Conservation (phyloP, 164 flowering plant species). For the Macadamia tetraphylla region DNA sequence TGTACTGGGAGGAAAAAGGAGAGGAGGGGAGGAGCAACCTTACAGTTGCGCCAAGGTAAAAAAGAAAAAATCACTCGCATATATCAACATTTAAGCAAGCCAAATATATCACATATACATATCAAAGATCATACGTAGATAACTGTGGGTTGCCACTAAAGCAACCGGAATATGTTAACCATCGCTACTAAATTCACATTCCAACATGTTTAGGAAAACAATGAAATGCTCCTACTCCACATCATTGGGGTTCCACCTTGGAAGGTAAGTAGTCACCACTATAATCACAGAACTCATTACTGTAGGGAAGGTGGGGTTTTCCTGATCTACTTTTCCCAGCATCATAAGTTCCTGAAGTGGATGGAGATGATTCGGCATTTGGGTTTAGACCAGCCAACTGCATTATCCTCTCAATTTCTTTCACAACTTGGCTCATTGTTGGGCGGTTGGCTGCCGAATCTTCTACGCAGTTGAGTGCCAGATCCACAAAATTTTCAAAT, state of each 20-base stretch:
- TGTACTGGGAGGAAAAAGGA: too few relatives aligned
- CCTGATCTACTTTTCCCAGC: conserved; percentile 16
- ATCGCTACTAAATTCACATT: too few relatives aligned
- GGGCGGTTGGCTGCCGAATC: conserved; percentile 48
- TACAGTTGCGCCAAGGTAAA: too few relatives aligned
- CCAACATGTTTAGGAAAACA: too few relatives aligned
- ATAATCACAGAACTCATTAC: conserved; percentile 27
- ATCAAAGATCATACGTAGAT: too few relatives aligned
- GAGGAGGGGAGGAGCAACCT: too few relatives aligned
- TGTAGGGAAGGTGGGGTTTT: conserved; percentile 31
- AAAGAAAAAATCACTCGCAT: too few relatives aligned
- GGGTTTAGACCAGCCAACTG: conserved; percentile 35
- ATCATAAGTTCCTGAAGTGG: conserved; percentile 36
- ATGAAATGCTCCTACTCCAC: too few relatives aligned
- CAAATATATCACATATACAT: too few relatives aligned
- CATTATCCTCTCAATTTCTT: conserved; percentile 57
- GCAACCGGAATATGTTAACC: too few relatives aligned
- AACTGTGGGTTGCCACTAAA: too few relatives aligned
- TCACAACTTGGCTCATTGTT: conserved; percentile 54
- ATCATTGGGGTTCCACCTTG: conserved; percentile 33
- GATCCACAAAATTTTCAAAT: conserved; percentile 36
- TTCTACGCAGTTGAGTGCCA: conserved; percentile 50
- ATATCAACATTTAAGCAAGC: too few relatives aligned
- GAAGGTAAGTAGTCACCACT: conserved; percentile 30
- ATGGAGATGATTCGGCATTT: conserved; percentile 40